These are phyloP conservation scores for Cryphonectria parasitica DNA, from an alignment of 2,329 filamentous ascomycete species.

Conservation along the genomic window DNA sequence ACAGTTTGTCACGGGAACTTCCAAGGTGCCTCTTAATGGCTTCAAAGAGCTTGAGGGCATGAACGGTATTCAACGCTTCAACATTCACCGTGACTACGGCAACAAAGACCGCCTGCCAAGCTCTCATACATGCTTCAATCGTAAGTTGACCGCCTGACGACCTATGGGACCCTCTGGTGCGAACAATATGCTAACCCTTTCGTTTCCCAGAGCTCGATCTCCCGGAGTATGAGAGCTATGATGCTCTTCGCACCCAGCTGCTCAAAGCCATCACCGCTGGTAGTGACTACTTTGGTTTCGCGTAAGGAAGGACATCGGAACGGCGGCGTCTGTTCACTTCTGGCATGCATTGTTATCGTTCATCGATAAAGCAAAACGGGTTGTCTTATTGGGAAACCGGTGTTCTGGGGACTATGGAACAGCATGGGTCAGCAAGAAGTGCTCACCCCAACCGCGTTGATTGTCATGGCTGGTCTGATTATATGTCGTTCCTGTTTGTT, in stretches of 20 bases:
- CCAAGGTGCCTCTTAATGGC: conserved; percentile 96
- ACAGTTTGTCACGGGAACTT: conserved; percentile 97
- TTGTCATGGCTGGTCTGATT: conserved; percentile 11
- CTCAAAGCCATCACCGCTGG: conserved; percentile 97
- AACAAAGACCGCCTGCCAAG: conserved; percentile 94
- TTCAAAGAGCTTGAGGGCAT: conserved; percentile 99
- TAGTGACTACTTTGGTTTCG: conserved; percentile 97
- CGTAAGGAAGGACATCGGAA: conserved; percentile 55
- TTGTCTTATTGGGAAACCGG: conserved; percentile 22
- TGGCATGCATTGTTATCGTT: conserved; percentile 10
- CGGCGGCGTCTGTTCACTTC: conserved; percentile 10
- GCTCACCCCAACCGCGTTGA: conserved; percentile 21
- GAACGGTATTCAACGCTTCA: conserved; percentile 98
- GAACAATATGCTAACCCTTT: conserved; percentile 16
- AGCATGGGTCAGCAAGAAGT: conserved; percentile 26
- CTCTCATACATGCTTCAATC: conserved; percentile 99
- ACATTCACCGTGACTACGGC: conserved; percentile 97
- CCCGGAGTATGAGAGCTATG: conserved; percentile 97
- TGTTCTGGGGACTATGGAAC: conserved; percentile 24
- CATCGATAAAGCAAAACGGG: conserved; percentile 13
- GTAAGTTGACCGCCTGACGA: conserved; percentile 61
- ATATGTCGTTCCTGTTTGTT: background rate
- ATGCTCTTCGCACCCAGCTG: conserved; percentile 81
- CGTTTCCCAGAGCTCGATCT: conserved; percentile 81
- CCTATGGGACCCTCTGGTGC: background rate